These are phyloP conservation scores for Silene coronaria DNA, from an alignment of 179 eudicot genomes.

Conservation along the genomic window DNA sequence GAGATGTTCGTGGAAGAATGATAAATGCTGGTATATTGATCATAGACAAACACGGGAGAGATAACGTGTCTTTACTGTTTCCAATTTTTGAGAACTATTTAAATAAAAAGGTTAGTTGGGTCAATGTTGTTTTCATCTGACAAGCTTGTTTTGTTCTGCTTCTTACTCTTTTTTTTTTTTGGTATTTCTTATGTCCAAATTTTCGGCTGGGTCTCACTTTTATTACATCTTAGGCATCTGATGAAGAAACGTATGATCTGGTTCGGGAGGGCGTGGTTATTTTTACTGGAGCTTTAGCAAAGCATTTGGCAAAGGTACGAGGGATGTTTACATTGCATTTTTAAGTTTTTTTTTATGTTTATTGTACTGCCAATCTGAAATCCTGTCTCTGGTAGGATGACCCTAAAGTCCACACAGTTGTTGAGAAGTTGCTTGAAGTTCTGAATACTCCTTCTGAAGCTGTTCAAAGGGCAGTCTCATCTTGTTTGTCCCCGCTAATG, in stretches of 20 bases:
- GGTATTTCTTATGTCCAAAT: background rate
- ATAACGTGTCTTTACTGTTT: constrained; percentile 76
- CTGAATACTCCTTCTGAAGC: constrained; percentile 97
- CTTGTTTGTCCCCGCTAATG: constrained; percentile 90
- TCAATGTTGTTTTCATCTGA: background rate
- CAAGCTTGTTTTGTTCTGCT: background rate
- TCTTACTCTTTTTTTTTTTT: background rate
- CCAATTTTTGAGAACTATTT: constrained; percentile 97
- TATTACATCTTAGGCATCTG: constrained; percentile 52
- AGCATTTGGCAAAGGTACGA: constrained; percentile 78
- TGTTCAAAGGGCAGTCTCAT: constrained; percentile 92
- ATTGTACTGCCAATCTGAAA: constrained; percentile 7
- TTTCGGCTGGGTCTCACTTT: background rate
- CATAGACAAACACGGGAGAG: constrained; percentile 91
- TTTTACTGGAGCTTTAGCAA: constrained; percentile 94
- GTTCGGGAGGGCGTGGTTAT: constrained; percentile 99
- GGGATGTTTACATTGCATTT: constrained; percentile 1
- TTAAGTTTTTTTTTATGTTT: background rate
- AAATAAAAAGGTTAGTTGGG: constrained; percentile 68
- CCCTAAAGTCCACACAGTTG: constrained; percentile 87
- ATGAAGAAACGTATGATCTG: constrained; percentile 89
- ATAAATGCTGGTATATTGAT: constrained; percentile 92
- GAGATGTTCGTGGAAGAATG: constrained; percentile 98
- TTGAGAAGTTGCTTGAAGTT: constrained; percentile 92
- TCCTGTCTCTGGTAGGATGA: constrained; percentile 54